Percentiles rank a stretch among this genome's conserved stretches.
These are phyloP conservation scores for Trichoderma oligosporum DNA, from an alignment of 2,329 filamentous ascomycete genomes.

Conservation along the genomic window DNA sequence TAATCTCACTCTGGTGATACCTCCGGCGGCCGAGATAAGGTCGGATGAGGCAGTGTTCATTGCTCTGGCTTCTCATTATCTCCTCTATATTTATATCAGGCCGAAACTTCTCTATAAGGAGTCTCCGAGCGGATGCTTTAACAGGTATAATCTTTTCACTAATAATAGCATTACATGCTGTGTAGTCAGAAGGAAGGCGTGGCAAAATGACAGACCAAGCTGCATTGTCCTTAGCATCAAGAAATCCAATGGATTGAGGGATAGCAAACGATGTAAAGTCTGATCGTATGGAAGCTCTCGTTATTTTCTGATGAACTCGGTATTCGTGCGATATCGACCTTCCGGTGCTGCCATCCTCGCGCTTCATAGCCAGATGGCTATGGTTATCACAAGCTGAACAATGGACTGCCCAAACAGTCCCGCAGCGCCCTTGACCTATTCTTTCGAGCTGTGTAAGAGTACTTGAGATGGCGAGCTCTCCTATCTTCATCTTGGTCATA, in stretches of 20 bases:
- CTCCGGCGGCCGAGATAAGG: slow-evolving; percentile 44
- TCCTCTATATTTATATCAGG: background rate
- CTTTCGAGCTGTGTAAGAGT: too few species aligned
- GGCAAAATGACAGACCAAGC: slow-evolving; percentile 23
- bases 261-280: too few species aligned
- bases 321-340: too few species aligned
- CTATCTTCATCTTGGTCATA: too few species aligned
- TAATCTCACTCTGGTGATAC: background rate
- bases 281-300: too few species aligned
- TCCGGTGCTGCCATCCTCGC: too few species aligned
- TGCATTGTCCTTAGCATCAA: background rate
- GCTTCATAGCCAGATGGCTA: too few species aligned
- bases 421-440: slow-evolving; percentile 21
- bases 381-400: background rate
- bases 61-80: slow-evolving; percentile 26
- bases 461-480: too few species aligned
- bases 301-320: too few species aligned
- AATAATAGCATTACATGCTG: slow-evolving; percentile 29
- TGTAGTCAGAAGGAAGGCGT: slow-evolving; percentile 23
- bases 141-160: slow-evolving; percentile 30
- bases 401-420: background rate
- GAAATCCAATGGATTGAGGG: too few species aligned
- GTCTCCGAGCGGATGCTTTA: slow-evolving; percentile 12
- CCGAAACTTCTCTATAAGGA: slow-evolving; percentile 25
- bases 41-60: slow-evolving; percentile 48